These are phyloP conservation scores for Porodaedalea pini DNA, from an alignment of 1,284 basidiomycete genomes.

Conservation along the genomic window DNA sequence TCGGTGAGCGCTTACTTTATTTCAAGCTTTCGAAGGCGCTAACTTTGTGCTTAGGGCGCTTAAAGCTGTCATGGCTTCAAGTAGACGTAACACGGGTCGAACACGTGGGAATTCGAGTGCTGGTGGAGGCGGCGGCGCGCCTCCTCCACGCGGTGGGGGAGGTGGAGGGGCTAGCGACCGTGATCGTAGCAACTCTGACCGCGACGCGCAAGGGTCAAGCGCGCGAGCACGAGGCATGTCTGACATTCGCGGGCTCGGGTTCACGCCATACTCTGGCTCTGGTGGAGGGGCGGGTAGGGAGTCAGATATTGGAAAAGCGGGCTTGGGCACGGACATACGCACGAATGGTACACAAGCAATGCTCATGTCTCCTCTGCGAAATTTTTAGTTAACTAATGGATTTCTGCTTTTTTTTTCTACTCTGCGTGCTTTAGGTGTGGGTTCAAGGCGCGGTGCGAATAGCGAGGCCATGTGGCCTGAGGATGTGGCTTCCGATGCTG, in stretches of 20 bases:
- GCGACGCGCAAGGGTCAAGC: constrained; percentile 26
- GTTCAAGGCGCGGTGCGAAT: not conserved
- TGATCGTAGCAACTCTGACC: constrained; percentile 32
- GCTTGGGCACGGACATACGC: not conserved
- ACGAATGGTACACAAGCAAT: constrained; percentile 14
- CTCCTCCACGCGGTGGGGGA: constrained; percentile 34
- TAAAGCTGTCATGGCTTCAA: constrained; percentile 73
- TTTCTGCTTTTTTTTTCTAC: not conserved
- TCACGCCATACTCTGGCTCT: constrained; percentile 4
- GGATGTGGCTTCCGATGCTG: not conserved
- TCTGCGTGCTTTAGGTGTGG: constrained; percentile 2
- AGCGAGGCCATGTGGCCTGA: constrained; percentile 5
- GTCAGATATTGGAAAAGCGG: not conserved
- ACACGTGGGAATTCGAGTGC: constrained; percentile 49
- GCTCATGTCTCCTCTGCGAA: constrained; percentile 5
- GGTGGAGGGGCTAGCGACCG: constrained; percentile 37
- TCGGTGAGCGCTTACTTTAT: constrained; percentile 45
- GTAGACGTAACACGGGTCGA: constrained; percentile 57
- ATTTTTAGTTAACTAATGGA: constrained; percentile 7
- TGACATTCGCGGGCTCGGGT: constrained; percentile 32
- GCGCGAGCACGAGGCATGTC: constrained; percentile 50
- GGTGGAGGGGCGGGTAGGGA: not conserved
- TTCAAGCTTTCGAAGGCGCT: constrained; percentile 21
- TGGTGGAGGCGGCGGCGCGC: constrained; percentile 37
- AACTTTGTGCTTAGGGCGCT: constrained; percentile 47